Conservation (phyloP, 495 filamentous ascomycete genomes). For the Glonium stellatum region DNA sequence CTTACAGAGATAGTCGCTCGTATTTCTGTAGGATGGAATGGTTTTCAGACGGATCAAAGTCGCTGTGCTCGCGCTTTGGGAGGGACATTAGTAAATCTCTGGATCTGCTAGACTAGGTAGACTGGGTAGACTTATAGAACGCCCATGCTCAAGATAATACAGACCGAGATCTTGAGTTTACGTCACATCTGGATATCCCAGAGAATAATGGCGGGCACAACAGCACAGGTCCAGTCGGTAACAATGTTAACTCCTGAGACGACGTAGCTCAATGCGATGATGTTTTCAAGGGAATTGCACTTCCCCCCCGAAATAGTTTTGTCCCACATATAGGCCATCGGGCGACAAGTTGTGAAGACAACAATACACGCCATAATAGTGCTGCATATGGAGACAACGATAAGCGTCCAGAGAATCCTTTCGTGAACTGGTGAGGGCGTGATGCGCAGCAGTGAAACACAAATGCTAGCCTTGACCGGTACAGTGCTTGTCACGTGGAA, state of each 20-base stretch:
- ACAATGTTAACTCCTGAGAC: not conserved
- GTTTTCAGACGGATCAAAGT: constrained; percentile 1
- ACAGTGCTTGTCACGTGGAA: constrained; percentile 5
- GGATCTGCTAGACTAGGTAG: not conserved
- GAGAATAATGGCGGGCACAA: not conserved
- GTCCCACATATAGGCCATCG: not conserved
- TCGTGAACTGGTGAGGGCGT: not conserved
- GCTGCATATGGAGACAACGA: not conserved
- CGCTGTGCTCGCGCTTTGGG: not conserved
- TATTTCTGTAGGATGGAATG: not conserved
- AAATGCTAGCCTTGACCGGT: not conserved
- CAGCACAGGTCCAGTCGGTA: not conserved
- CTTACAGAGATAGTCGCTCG: constrained; percentile 3
- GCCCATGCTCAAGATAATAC: constrained; percentile 1
- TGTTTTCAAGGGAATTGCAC: not conserved
- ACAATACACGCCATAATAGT: constrained; percentile 1
- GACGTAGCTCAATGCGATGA: constrained; percentile 1
- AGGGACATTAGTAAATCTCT: not conserved
- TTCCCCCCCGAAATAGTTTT: not conserved
- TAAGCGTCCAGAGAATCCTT: not conserved
- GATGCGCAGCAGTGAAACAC: not conserved
- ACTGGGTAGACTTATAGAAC: not conserved
- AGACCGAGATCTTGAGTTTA: not conserved
- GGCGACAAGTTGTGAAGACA: not conserved
- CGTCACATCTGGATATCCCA: not conserved